phyloP scores from a whole-genome alignment of 768 basidiomycete genomes.

The Holtermannia corniformis region DNA sequence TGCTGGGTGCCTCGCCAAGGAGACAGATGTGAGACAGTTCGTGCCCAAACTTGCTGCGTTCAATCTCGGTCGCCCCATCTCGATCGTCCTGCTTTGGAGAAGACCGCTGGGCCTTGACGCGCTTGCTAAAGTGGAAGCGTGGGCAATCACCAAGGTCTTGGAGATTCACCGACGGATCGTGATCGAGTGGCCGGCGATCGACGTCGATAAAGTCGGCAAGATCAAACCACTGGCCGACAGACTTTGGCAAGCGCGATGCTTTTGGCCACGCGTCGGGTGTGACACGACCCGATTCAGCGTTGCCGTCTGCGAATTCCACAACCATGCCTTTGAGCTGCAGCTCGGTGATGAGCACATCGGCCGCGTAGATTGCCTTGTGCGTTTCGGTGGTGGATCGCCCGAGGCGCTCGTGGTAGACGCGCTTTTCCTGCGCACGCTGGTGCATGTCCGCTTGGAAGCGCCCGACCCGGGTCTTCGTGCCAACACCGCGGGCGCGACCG shows the following conservation, averaged over 20 bases:
- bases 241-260: constrained; percentile 20
- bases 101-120: constrained; percentile 16
- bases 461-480: constrained; percentile 72
- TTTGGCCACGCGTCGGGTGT: neutral
- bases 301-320: constrained; percentile 62
- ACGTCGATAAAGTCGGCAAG: constrained; percentile 72
- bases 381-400: constrained; percentile 52
- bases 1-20: constrained; percentile 60
- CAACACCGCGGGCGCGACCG: constrained; percentile 69
- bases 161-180: constrained; percentile 55
- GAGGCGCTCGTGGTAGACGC: constrained; percentile 51
- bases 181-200: constrained; percentile 52
- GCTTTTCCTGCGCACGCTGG: constrained; percentile 74
- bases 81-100: constrained; percentile 6
- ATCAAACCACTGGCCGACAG: constrained; percentile 55
- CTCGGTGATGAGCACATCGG: constrained; percentile 68
- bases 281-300: neutral
- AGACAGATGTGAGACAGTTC: constrained; percentile 76
- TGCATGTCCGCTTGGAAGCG: constrained; percentile 83
- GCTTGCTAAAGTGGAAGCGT: constrained; percentile 65
- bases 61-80: constrained; percentile 15
- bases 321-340: constrained; percentile 66
- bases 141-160: constrained; percentile 69
- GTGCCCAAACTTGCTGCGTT: constrained; percentile 62
- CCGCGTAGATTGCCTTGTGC: constrained; percentile 78